Conservation (phyloP, 192 early-diverging fungal genomes). For the Coemansia sp. region DNA sequence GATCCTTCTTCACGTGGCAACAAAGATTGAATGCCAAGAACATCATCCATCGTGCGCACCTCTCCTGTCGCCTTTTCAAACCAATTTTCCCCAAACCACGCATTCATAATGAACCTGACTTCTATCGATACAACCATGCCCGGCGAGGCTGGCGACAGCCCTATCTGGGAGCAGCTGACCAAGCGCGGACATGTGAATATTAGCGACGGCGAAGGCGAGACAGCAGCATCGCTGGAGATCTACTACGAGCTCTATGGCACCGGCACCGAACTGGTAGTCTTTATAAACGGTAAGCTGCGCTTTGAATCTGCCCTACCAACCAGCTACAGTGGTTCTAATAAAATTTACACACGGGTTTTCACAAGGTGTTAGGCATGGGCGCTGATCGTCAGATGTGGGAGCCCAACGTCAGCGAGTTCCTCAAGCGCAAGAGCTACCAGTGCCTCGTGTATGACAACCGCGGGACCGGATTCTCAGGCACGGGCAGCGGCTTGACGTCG, state of each 20-base stretch:
- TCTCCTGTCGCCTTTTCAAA: not conserved
- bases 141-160: slow-evolving; percentile 39
- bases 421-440: slow-evolving; percentile 59
- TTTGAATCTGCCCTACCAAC: not conserved
- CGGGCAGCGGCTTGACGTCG: not conserved
- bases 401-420: slow-evolving; percentile 56
- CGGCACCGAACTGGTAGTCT: slow-evolving; percentile 25
- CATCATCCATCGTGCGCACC: not conserved
- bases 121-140: slow-evolving; percentile 47
- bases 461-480: slow-evolving; percentile 62
- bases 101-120: slow-evolving; percentile 19
- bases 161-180: slow-evolving; percentile 29
- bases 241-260: slow-evolving; percentile 50
- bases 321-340: not conserved
- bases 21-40: not conserved
- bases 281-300: slow-evolving; percentile 24
- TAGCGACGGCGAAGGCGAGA: not conserved
- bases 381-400: slow-evolving; percentile 54
- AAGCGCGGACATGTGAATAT: slow-evolving; percentile 45
- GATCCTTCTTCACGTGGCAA: not conserved
- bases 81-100: not conserved
- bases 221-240: slow-evolving; percentile 6
- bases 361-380: slow-evolving; percentile 20
- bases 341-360: not conserved
- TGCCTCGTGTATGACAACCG: slow-evolving; percentile 79